Base-by-base conservation (phyloP, 2,329 filamentous ascomycete genomes). In the Calycina herbarum region DNA sequence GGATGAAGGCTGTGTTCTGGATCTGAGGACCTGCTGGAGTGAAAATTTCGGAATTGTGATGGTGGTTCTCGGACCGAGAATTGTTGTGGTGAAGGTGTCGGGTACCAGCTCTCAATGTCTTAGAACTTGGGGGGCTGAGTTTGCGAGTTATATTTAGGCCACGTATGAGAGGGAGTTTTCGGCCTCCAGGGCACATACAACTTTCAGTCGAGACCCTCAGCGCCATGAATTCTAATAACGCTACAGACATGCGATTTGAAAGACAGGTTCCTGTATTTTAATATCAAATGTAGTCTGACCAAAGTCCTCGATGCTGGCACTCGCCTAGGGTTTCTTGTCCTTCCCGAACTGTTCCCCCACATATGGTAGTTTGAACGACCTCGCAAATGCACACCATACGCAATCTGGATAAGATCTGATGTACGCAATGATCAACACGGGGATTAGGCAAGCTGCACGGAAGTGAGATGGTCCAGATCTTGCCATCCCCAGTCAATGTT, bases 351-450 rank as follows among this genome's bases (percentile, higher is more conserved):
- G 45, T 17, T n/a, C 27, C 27, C 54, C 27, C 27, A 33, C 27
- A 38, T 38, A 38, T 38, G 35, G 35, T 15, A 38, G 10, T 4
- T 57, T 13, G 27, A 29, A 57, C 54, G 48, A n/a, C 31, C 27
- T 29, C 20, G n/a, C 54, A 29, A 17, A 57, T 57, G 54, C 54
- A 57, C 27, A 27, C 54, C 27, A n/a, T 17, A 57, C 27, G 54
- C 27, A 57, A 57, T 33, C 27, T 33, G 54, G 29, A 7, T n/a
- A 57, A 33, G 54, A 57, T 57, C 54, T 20, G 54, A 57, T 57
- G 27, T 35, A 57, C 31, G 54, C 54, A 57, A 29, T 57, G 54
- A 57, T 57, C 54, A 57, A 35, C 54, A 57, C 54, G 29, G 54
- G 54, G 31, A 31, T 29, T 4, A 57, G 54, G 54, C 13, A 35